Percentiles rank a stretch among this genome's conserved stretches.
These are phyloP conservation scores for Fraxinus anomala DNA, from an alignment of 257 asterid genomes.

Conservation along the genomic window DNA sequence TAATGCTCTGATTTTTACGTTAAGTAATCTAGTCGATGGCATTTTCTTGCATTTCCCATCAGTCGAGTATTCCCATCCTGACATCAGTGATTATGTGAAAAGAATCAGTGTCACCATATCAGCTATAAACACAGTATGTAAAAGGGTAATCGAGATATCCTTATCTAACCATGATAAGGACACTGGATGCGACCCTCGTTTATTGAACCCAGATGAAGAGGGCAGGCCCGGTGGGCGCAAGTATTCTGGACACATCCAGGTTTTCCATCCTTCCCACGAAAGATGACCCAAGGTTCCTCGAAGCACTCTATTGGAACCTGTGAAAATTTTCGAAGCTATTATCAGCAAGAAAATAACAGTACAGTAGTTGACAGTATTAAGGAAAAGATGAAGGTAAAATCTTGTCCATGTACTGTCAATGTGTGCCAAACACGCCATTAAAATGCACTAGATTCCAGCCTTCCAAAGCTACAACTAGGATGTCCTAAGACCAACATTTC, in stretches of 20 bases:
- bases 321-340: slow-evolving; percentile 12
- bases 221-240: slow-evolving; percentile 97
- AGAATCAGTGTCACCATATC: slow-evolving; percentile 9
- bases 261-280: slow-evolving; percentile 87
- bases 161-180: slow-evolving; percentile 87
- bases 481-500: not conserved
- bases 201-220: slow-evolving; percentile 88
- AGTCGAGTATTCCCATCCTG: slow-evolving; percentile 95
- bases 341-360: not conserved
- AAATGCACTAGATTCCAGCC: not conserved
- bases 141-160: not conserved
- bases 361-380: not conserved
- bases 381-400: not conserved
- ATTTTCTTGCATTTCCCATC: slow-evolving; percentile 91
- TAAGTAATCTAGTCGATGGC: slow-evolving; percentile 81
- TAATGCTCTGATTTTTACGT: slow-evolving; percentile 71
- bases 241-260: slow-evolving; percentile 93
- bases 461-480: not conserved
- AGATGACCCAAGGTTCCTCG: slow-evolving; percentile 95
- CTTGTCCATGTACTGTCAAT: not conserved
- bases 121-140: not conserved
- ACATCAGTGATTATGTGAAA: slow-evolving; percentile 28
- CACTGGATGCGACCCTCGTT: slow-evolving; percentile 92
- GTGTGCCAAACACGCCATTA: not conserved
- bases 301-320: slow-evolving; percentile 92